phyloP scores from a whole-genome alignment of 2,329 filamentous ascomycete genomes.

The Colletotrichum sp. region DNA sequence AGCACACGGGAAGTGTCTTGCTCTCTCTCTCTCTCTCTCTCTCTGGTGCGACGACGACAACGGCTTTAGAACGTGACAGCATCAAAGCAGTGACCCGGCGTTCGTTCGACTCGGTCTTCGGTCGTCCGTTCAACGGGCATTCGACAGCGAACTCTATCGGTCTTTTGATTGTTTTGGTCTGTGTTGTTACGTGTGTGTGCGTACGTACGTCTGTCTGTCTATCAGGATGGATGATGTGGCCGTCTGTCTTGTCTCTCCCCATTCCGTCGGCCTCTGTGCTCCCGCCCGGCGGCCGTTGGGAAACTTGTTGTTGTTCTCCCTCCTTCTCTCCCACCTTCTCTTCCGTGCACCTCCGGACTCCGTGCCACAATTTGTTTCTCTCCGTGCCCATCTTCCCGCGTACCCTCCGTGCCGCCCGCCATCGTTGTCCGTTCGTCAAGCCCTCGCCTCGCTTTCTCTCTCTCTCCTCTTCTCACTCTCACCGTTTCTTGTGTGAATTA shows the following conservation, averaged over 20 bases:
- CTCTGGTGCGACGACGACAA: neutral
- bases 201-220: neutral
- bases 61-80: neutral
- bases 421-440: neutral
- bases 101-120: slow-evolving; percentile 3
- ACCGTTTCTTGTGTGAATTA: neutral
- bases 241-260: neutral
- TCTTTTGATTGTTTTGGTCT: neutral
- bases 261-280: neutral
- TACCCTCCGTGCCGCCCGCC: neutral
- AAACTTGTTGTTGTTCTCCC: neutral
- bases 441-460: neutral
- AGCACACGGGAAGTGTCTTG: neutral
- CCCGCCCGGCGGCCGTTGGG: neutral
- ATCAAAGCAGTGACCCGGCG: neutral
- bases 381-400: neutral
- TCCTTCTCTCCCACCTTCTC: neutral
- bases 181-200: neutral
- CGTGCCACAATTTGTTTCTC: neutral
- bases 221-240: neutral
- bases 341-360: neutral
- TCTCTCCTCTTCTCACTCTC: neutral
- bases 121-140: slow-evolving; percentile 21
- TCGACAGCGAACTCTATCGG: neutral
- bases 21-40: neutral